Evolutionary conservation across 257 asterid species (phyloP).

Genomic region (Solanum pinnatisectum): DNA sequence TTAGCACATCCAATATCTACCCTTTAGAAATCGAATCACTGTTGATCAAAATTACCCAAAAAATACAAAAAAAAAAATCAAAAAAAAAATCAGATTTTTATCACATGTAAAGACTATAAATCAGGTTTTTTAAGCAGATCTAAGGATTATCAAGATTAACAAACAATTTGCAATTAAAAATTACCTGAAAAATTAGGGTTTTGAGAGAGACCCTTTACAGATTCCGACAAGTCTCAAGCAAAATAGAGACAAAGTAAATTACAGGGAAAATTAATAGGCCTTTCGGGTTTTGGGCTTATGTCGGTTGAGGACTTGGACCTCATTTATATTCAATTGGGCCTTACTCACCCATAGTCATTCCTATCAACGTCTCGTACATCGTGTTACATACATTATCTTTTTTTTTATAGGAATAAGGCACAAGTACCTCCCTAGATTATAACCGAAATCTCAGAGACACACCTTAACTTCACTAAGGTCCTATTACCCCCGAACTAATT

Average conservation of each 20-base stretch:
- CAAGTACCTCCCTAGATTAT: no score
- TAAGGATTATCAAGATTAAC: not conserved
- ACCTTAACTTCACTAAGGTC: no score
- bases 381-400: no score
- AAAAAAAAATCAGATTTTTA: not conserved
- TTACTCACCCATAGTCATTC: not conserved
- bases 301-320: not conserved
- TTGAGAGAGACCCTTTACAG: conserved; percentile 1
- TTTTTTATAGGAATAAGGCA: no score
- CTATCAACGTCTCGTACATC: not conserved
- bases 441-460: no score
- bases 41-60: not conserved
- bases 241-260: not conserved
- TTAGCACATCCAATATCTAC: not conserved
- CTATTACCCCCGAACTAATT: no score
- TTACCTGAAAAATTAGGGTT: conserved; percentile 24
- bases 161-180: not conserved
- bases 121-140: not conserved
- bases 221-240: conserved; percentile 24
- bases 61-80: not conserved
- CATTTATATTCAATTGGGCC: not conserved
- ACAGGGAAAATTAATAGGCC: not conserved
- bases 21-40: not conserved
- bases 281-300: not conserved
- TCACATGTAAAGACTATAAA: not conserved